Evolutionary conservation across 1,284 basidiomycete species (phyloP), one percentile per base, ranked within the genome.

Genomic region (Apiotrichum sp.): DNA sequence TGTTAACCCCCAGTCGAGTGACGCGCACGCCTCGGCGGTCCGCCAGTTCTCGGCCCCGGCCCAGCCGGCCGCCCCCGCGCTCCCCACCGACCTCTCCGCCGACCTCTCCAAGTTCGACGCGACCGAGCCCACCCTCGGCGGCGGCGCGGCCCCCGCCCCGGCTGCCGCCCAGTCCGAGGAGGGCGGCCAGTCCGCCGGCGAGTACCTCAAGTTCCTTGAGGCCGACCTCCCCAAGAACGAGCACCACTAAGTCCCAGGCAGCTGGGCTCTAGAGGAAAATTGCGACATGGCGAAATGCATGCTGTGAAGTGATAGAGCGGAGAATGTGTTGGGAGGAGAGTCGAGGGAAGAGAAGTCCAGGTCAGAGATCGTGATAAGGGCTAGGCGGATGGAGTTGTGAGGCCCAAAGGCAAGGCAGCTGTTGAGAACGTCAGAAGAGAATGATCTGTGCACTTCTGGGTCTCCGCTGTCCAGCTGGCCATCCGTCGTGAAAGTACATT

Each of bases 51-150:
- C 82, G 35, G 72, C 83, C 16, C 90, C 90, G 6, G 75, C 84
- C 22, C 71, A 81, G 29, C 90, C 90, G 52, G 78, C 83, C 57
- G 76, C 83, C 2, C 89, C 89, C 8, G 71, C 81, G 11, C 79
- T 91, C 55, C 88, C 90, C 48, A 72, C 82, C 52, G 86, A 92
- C 77, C 83, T 93, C 64, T 87, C 89, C 16, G 74, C 84, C n/a
- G 88, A 91, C 67, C 83, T 93, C 59, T 78, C 86, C 43, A 84
- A 85, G 49, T 93, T 91, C 71, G 89, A 91, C 63, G 80, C 84
- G 7, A 73, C 83, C 6, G 87, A 92, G 73, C 89, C 89, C 52
- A 77, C 81, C 43, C 78, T 83, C 61, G 72, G 66, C 50, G 80
- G 80, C 35, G 73, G 75, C 6, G 65, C 68, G 32, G 54, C 71